Evolutionary conservation across 2,329 filamentous ascomycete species (phyloP).

Genomic region (Claviceps fusiformis): DNA sequence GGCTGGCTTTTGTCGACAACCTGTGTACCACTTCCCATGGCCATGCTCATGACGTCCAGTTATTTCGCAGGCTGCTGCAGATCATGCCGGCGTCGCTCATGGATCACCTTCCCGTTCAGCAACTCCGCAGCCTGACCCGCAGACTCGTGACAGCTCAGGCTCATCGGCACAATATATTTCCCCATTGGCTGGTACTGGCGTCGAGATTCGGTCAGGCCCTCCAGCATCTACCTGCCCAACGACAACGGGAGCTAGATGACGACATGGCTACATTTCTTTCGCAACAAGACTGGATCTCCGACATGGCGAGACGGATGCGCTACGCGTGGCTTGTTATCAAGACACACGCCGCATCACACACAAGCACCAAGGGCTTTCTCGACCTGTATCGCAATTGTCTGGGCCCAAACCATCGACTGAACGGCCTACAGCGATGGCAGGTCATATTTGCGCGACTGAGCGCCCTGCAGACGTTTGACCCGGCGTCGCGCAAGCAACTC

Average conservation of each 20-base stretch:
- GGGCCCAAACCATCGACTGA: not conserved
- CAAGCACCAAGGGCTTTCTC: conserved; percentile 8
- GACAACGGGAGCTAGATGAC: conserved; percentile 6
- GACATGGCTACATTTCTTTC: conserved; percentile 6
- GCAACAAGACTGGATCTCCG: conserved; percentile 4
- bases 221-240: conserved; percentile 3
- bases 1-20: conserved; percentile 7
- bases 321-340: conserved; percentile 13
- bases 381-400: conserved; percentile 3
- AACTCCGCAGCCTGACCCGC: conserved; percentile 6
- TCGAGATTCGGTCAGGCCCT: conserved; percentile 10
- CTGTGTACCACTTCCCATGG: conserved; percentile 5
- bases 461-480: conserved; percentile 4
- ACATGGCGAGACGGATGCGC: conserved; percentile 5
- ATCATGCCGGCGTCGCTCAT: conserved; percentile 9
- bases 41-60: conserved; percentile 8
- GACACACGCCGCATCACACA: conserved; percentile 6
- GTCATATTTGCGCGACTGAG: conserved; percentile 7
- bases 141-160: conserved; percentile 10
- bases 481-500: conserved; percentile 2
- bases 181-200: conserved; percentile 8
- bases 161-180: conserved; percentile 7
- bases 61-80: conserved; percentile 9
- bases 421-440: conserved; percentile 12
- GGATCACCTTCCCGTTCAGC: conserved; percentile 5